These are phyloP conservation scores for Candida ulmi DNA, from an alignment of 805 yeast species.

Conservation along the genomic window DNA sequence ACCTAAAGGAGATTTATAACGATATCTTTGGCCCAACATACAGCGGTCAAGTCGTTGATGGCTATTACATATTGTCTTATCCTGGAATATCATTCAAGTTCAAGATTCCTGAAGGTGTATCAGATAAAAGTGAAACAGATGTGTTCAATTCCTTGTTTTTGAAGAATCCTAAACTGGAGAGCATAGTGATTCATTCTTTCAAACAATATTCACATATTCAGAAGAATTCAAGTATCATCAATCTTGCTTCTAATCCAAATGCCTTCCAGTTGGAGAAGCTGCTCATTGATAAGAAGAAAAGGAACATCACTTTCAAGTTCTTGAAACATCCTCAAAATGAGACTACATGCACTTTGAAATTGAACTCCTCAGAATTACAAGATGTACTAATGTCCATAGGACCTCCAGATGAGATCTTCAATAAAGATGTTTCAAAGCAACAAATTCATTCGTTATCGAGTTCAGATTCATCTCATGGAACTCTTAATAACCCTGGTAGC, in stretches of 20 bases:
- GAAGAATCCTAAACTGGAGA: slow-evolving; percentile 6
- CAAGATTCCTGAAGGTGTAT: slow-evolving; percentile 6
- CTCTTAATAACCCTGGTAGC: too few relatives aligned
- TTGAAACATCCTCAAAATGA: slow-evolving; percentile 16
- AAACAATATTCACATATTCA: slow-evolving; percentile 23
- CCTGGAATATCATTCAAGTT: slow-evolving; percentile 54
- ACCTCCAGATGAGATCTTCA: slow-evolving; percentile 50
- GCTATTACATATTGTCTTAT: slow-evolving; percentile 36
- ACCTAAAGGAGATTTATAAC: slow-evolving; percentile 34
- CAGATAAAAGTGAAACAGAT: slow-evolving; percentile 11
- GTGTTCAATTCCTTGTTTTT: slow-evolving; percentile 6
- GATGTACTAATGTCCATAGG: slow-evolving; percentile 43
- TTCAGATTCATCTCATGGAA: background rate
- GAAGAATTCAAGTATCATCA: background rate
- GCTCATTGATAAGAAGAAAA: slow-evolving; percentile 3
- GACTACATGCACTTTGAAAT: slow-evolving; percentile 15
- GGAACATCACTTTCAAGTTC: slow-evolving; percentile 15
- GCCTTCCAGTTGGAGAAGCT: slow-evolving; percentile 9
- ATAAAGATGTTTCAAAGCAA: slow-evolving; percentile 37
- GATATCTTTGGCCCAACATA: slow-evolving; percentile 58
- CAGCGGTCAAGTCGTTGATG: slow-evolving; percentile 38
- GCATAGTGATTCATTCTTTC: slow-evolving; percentile 12
- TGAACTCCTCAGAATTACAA: slow-evolving; percentile 46
- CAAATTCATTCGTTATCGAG: slow-evolving; percentile 28
- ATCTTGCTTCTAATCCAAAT: background rate